These are phyloP conservation scores for Elsinoe perseae DNA, from an alignment of 2,329 filamentous ascomycete species.

Conservation along the genomic window DNA sequence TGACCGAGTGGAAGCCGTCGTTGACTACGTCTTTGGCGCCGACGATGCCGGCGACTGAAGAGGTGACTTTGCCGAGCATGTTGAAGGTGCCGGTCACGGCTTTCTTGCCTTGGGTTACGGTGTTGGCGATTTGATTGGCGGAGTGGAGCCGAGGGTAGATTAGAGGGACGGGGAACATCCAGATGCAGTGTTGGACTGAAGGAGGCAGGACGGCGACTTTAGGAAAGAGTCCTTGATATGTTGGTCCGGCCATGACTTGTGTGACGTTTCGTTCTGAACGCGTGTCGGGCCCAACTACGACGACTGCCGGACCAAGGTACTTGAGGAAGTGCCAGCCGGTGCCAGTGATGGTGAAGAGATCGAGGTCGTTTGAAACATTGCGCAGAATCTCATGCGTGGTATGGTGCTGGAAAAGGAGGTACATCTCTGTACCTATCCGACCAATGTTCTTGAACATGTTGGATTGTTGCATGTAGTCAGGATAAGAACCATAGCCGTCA, in stretches of 20 bases:
- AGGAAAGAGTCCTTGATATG: conserved; percentile 94
- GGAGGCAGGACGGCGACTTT: conserved; percentile 86
- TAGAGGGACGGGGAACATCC: conserved; percentile 88
- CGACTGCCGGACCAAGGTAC: conserved; percentile 83
- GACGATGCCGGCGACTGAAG: conserved; percentile 88
- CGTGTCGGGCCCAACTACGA: conserved; percentile 82
- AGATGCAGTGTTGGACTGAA: conserved; percentile 91
- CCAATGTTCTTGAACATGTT: conserved; percentile 98
- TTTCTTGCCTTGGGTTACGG: conserved; percentile 90
- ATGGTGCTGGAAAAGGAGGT: conserved; percentile 95
- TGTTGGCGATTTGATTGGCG: conserved; percentile 83
- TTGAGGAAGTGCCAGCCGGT: conserved; percentile 98
- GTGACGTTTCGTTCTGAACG: conserved; percentile 83
- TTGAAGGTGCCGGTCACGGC: conserved; percentile 96
- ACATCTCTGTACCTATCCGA: conserved; percentile 92
- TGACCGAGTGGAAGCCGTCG: conserved; percentile 87
- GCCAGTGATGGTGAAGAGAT: conserved; percentile 95
- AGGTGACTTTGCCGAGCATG: conserved; percentile 87
- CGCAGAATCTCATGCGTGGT: conserved; percentile 89
- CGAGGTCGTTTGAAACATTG: conserved; percentile 77
- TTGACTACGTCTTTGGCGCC: conserved; percentile 89
- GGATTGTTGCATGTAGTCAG: conserved; percentile 95
- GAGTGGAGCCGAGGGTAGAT: conserved; percentile 87
- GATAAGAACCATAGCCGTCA: conserved; percentile 94
- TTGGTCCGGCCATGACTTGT: conserved; percentile 90